These are phyloP conservation scores for Ogataea zsoltii DNA, from an alignment of 805 yeast species.

Conservation along the genomic window DNA sequence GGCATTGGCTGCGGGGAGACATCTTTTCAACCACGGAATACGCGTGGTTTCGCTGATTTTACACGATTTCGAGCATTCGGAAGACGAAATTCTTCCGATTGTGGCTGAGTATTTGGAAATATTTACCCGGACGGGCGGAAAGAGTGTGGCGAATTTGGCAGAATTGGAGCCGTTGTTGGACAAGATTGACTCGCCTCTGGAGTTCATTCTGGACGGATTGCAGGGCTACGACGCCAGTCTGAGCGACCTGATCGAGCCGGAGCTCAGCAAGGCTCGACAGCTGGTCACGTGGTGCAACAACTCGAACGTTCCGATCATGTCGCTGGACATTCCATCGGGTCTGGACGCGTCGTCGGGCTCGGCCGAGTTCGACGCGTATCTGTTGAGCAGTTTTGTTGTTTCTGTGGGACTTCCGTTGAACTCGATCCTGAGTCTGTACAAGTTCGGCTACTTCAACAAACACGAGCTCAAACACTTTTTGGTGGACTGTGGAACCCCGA, in stretches of 20 bases:
- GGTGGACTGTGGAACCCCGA: constrained; percentile 73
- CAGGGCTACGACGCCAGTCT: constrained; percentile 79
- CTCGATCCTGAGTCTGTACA: constrained; percentile 61
- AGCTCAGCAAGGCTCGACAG: constrained; percentile 39
- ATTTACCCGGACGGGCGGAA: constrained; percentile 70
- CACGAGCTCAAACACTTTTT: constrained; percentile 58
- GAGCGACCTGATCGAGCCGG: constrained; percentile 53
- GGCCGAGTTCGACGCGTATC: constrained; percentile 25
- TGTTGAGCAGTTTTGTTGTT: constrained; percentile 54
- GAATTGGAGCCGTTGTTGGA: constrained; percentile 40
- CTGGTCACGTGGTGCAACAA: constrained; percentile 70
- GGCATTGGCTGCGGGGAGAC: constrained; percentile 78
- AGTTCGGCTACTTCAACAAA: constrained; percentile 48
- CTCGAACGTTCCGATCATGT: constrained; percentile 48
- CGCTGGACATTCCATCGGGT: constrained; percentile 82
- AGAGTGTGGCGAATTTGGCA: constrained; percentile 42
- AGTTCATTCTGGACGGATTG: constrained; percentile 76
- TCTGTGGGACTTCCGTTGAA: constrained; percentile 74
- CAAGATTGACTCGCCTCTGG: constrained; percentile 70
- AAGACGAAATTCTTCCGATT: constrained; percentile 34
- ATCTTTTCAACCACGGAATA: constrained; percentile 70
- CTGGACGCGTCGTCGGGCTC: constrained; percentile 80
- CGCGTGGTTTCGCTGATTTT: constrained; percentile 57
- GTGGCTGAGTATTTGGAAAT: constrained; percentile 53
- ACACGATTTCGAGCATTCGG: constrained; percentile 39